A percentile compares a stretch with the other conserved stretches of the same genome.
Conservation (phyloP, 1,139 yeast species). For the Zygoascus hellenicus region DNA sequence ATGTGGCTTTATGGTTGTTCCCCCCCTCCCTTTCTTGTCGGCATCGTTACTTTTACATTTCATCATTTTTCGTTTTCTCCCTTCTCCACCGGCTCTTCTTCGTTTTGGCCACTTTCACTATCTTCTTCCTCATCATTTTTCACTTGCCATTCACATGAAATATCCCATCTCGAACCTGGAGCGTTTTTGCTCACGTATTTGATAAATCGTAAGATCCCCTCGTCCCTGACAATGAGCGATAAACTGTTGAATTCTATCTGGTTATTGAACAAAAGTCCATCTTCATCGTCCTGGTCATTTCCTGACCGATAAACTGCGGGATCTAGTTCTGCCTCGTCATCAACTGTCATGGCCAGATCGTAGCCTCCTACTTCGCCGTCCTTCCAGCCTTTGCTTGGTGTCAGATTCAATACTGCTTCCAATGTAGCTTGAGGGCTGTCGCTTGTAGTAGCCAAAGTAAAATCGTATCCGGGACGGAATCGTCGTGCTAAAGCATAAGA, state of each 20-base stretch:
- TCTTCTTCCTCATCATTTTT: constrained; percentile 39
- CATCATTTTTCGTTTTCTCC: constrained; percentile 6
- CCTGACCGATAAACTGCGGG: constrained; percentile 27
- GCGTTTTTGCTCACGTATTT: constrained; percentile 89
- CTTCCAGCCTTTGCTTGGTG: constrained; percentile 81
- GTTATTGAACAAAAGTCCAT: constrained; percentile 71
- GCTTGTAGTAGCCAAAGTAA: constrained; percentile 58
- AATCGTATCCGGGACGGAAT: constrained; percentile 93
- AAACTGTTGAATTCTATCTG: constrained; percentile 84
- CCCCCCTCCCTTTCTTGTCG: not conserved
- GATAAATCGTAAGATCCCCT: constrained; percentile 78
- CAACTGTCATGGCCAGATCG: constrained; percentile 61
- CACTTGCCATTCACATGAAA: constrained; percentile 75
- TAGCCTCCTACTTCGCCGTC: constrained; percentile 91
- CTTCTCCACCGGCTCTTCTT: constrained; percentile 16
- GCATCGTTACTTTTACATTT: constrained; percentile 3
- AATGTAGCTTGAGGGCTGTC: constrained; percentile 32
- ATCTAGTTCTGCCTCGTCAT: constrained; percentile 26
- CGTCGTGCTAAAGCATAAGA: constrained; percentile 72
- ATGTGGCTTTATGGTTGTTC: not conserved
- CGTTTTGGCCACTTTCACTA: constrained; percentile 21
- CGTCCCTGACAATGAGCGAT: constrained; percentile 74
- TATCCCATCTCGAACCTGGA: constrained; percentile 90
- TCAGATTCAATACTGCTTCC: constrained; percentile 69
- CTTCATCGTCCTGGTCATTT: constrained; percentile 53